Percentiles rank a stretch among this genome's conserved stretches.
phyloP scores from a whole-genome alignment of 1,284 basidiomycete species.

The Kwoniella shivajii region DNA sequence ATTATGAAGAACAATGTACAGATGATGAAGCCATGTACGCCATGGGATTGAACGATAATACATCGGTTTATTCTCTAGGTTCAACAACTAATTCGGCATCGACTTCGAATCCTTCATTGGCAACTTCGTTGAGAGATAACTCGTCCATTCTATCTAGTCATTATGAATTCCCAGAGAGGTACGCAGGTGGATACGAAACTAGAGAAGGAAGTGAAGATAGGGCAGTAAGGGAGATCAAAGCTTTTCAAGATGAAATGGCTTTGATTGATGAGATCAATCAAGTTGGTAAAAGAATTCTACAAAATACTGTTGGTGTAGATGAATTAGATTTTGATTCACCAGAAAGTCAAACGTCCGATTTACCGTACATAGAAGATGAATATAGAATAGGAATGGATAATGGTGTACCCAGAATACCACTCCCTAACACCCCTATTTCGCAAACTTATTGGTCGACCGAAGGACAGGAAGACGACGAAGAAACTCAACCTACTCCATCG shows the following conservation, averaged over 20 bases:
- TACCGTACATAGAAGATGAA: constrained; percentile 7
- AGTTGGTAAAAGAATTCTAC: constrained; percentile 21
- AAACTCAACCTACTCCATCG: not conserved
- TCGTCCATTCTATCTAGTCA: not conserved
- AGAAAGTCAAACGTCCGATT: constrained; percentile 3
- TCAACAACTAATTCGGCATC: constrained; percentile 10
- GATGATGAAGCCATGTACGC: constrained; percentile 40
- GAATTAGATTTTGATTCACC: constrained; percentile 33
- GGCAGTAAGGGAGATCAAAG: constrained; percentile 14
- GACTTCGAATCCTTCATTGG: constrained; percentile 4
- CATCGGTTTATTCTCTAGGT: constrained; percentile 26
- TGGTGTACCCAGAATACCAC: constrained; percentile 12
- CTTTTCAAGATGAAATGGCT: constrained; percentile 12
- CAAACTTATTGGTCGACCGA: not conserved
- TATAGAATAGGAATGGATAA: constrained; percentile 2
- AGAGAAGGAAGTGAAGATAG: constrained; percentile 10
- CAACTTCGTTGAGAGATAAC: not conserved
- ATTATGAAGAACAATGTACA: constrained; percentile 44
- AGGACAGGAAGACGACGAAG: not conserved
- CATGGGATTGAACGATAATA: constrained; percentile 23
- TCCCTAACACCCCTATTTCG: constrained; percentile 13
- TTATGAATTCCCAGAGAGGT: not conserved
- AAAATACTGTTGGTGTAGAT: constrained; percentile 33
- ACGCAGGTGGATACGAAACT: not conserved
- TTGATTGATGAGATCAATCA: constrained; percentile 19